phyloP scores from a whole-genome alignment of 306 rosid species.

The Vigna hirtella region DNA sequence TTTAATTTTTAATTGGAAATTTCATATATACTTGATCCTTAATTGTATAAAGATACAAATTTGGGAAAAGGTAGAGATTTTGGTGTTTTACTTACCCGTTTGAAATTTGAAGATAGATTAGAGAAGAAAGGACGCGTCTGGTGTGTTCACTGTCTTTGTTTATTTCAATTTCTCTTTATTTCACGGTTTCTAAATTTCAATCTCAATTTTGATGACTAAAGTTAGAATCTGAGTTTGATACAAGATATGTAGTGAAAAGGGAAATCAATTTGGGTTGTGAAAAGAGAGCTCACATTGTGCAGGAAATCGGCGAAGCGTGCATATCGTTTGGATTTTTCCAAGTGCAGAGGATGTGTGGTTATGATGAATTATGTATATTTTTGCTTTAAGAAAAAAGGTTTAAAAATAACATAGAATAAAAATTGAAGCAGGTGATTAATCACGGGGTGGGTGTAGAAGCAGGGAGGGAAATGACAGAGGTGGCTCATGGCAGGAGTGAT shows the following conservation, averaged over 20 bases:
- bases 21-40: conserved; percentile 37
- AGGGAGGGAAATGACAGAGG: conserved; percentile 56
- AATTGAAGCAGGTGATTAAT: conserved; percentile 59
- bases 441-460: conserved; percentile 71
- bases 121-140: conserved; percentile 4
- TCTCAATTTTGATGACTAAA: conserved; percentile 46
- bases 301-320: conserved; percentile 72
- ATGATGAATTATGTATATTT: too few species aligned
- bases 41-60: conserved; percentile 39
- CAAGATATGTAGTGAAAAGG: too few species aligned
- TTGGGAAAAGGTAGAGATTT: conserved; percentile 25
- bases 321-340: conserved; percentile 77
- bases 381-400: too few species aligned
- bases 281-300: conserved; percentile 45
- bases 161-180: conserved; percentile 24
- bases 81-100: conserved; percentile 22
- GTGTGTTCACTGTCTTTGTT: conserved; percentile 35
- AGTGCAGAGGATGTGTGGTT: conserved; percentile 38
- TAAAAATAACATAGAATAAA: too few species aligned
- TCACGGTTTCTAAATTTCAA: conserved; percentile 35
- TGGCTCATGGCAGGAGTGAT: conserved; percentile 48
- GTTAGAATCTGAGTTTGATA: too few species aligned
- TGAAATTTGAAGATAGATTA: conserved; percentile 16
- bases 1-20: conserved; percentile 33
- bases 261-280: conserved; percentile 61